A percentile compares a stretch with the other conserved stretches of the same genome.
These are phyloP conservation scores for Boletus barrowsii DNA, from an alignment of 768 basidiomycete genomes.

Conservation along the genomic window DNA sequence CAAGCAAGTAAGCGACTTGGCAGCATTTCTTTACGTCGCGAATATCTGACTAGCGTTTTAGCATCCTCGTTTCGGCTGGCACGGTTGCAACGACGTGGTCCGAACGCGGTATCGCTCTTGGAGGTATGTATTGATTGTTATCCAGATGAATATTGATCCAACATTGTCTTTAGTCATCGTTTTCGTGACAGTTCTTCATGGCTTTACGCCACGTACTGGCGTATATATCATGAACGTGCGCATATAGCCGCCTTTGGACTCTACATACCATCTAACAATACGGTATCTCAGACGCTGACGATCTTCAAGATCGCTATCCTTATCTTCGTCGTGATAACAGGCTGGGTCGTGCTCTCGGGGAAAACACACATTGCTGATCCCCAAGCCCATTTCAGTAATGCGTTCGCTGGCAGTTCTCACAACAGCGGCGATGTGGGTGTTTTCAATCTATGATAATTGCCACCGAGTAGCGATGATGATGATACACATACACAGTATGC, in stretches of 20 bases:
- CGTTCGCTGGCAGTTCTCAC: slow-evolving; percentile 53
- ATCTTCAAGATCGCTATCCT: slow-evolving; percentile 56
- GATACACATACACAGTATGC: slow-evolving; percentile 42
- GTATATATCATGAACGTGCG: slow-evolving; percentile 53
- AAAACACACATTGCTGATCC: slow-evolving; percentile 54
- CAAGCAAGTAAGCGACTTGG: slow-evolving; percentile 30
- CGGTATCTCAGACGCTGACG: slow-evolving; percentile 35
- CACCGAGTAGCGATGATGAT: not conserved
- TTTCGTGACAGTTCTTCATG: slow-evolving; percentile 50
- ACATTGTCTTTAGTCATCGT: slow-evolving; percentile 40
- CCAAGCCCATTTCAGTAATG: slow-evolving; percentile 52
- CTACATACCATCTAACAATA: slow-evolving; percentile 11
- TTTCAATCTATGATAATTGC: not conserved
- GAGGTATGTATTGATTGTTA: slow-evolving; percentile 34
- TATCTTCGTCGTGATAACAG: slow-evolving; percentile 53
- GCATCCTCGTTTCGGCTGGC: slow-evolving; percentile 49
- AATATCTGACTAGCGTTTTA: slow-evolving; percentile 11
- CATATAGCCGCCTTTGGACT: not conserved
- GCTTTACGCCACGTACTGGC: slow-evolving; percentile 47
- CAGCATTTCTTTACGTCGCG: no score
- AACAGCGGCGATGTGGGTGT: slow-evolving; percentile 46
- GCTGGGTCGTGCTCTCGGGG: slow-evolving; percentile 60
- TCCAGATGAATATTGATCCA: not conserved
- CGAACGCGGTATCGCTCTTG: slow-evolving; percentile 57
- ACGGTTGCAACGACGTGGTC: slow-evolving; percentile 42